These are phyloP conservation scores for Mycena metata DNA, from an alignment of 768 basidiomycete species.

Conservation along the genomic window DNA sequence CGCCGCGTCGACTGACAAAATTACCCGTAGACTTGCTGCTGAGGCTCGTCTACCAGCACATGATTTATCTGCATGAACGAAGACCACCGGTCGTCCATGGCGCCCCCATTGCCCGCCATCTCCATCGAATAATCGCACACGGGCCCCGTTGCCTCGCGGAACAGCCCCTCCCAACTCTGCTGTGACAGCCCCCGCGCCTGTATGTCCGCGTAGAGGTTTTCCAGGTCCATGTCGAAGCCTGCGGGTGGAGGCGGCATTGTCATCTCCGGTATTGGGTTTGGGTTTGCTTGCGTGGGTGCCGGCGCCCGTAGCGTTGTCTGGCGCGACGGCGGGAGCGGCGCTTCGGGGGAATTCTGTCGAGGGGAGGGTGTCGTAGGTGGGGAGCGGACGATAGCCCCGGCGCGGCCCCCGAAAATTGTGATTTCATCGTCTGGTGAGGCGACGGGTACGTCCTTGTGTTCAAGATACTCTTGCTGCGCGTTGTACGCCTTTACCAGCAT, in stretches of 20 bases:
- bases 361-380: slow-evolving; percentile 8
- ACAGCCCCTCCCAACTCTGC: slow-evolving; percentile 53
- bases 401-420: slow-evolving; percentile 51
- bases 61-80: slow-evolving; percentile 50
- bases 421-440: slow-evolving; percentile 50
- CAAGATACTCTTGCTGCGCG: slow-evolving; percentile 43
- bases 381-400: slow-evolving; percentile 44
- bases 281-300: neutral
- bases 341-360: slow-evolving; percentile 16
- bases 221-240: slow-evolving; percentile 12
- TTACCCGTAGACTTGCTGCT: slow-evolving; percentile 15
- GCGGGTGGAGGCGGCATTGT: slow-evolving; percentile 29
- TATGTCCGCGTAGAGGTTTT: slow-evolving; percentile 5
- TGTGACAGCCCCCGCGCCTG: slow-evolving; percentile 18
- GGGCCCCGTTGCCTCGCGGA: slow-evolving; percentile 51
- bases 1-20: neutral
- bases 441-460: slow-evolving; percentile 35
- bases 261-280: slow-evolving; percentile 1
- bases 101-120: slow-evolving; percentile 33
- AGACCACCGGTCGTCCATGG: slow-evolving; percentile 55
- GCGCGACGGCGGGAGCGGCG: neutral
- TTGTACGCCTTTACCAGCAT: slow-evolving; percentile 60
- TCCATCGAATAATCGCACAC: slow-evolving; percentile 34
- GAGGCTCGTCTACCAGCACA: slow-evolving; percentile 15
- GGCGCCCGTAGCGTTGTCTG: slow-evolving; percentile 17